These are phyloP conservation scores for Nepenthes alata DNA, from an alignment of 179 eudicot species.

Conservation along the genomic window DNA sequence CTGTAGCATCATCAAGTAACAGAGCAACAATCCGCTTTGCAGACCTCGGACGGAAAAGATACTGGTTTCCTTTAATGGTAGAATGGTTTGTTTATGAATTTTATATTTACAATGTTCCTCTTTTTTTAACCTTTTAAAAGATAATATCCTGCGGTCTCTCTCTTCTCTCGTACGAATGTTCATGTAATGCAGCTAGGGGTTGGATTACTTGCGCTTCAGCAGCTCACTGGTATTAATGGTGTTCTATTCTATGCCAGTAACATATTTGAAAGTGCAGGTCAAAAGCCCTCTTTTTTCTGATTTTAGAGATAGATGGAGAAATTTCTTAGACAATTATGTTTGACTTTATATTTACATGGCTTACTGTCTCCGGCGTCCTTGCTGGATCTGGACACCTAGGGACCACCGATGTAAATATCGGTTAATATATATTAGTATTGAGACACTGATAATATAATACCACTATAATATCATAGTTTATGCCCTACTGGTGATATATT, in stretches of 20 bases:
- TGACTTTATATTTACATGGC: background rate
- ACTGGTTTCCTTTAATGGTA: conserved; percentile 93
- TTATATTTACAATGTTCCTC: background rate
- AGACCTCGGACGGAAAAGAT: conserved; percentile 47
- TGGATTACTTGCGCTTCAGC: conserved; percentile 82
- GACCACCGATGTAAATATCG: no score
- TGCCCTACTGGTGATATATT: no score
- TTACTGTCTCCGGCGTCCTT: no score
- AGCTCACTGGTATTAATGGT: conserved; percentile 78
- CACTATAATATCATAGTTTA: no score
- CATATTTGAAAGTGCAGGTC: conserved; percentile 84
- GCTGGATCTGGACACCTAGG: no score
- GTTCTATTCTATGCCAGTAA: conserved; percentile 74
- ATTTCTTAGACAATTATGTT: background rate
- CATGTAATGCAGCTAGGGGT: conserved; percentile 64
- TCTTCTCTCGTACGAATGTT: background rate
- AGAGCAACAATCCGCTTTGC: conserved; percentile 45
- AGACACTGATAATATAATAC: no score
- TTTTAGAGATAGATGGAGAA: background rate
- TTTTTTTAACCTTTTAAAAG: background rate
- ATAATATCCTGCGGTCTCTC: background rate
- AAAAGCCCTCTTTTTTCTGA: conserved; percentile 1
- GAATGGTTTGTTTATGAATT: conserved; percentile 14
- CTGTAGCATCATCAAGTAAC: conserved; percentile 59
- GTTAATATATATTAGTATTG: no score